Conservation (phyloP, 2,329 filamentous ascomycete genomes). For the Cladorrhinum sp. region DNA sequence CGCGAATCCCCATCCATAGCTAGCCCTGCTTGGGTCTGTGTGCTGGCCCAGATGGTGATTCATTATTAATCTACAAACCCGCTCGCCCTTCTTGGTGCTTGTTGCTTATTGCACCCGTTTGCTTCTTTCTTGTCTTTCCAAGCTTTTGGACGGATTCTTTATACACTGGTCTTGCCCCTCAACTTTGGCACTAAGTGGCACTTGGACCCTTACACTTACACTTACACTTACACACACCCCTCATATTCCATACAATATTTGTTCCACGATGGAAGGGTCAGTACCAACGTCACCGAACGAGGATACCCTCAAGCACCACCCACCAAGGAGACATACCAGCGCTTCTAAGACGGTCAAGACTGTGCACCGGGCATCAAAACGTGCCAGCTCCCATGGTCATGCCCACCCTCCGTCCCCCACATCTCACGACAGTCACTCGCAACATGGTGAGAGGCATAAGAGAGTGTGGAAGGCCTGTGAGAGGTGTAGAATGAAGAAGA, state of each 20-base stretch:
- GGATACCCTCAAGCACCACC: conserved; percentile 38
- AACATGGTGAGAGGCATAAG: conserved; percentile 53
- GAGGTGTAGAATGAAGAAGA: conserved; percentile 67
- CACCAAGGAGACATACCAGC: conserved; percentile 38
- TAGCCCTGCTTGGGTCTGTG: conserved; percentile 2
- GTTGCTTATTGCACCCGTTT: conserved; percentile 11
- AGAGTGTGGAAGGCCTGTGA: conserved; percentile 66
- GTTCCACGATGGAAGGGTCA: conserved; percentile 45
- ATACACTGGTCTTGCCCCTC: conserved; percentile 12
- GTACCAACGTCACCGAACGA: conserved; percentile 54
- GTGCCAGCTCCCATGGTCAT: conserved; percentile 42
- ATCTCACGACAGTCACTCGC: conserved; percentile 37
- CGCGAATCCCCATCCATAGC: neutral
- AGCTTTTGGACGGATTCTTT: conserved; percentile 12
- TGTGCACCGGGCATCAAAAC: conserved; percentile 50
- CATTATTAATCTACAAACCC: conserved; percentile 7
- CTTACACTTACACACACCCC: conserved; percentile 12
- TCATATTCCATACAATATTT: neutral
- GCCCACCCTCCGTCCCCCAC: conserved; percentile 34
- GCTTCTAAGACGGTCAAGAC: conserved; percentile 49
- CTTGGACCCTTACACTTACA: neutral
- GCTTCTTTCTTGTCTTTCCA: conserved; percentile 1
- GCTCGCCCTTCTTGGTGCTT: conserved; percentile 8
- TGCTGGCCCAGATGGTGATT: neutral
- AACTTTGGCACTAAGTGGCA: neutral